Percentiles rank a stretch among this genome's conserved stretches.
Conservation (phyloP, 2,329 filamentous ascomycete genomes). For the Talaromyces sp. region DNA sequence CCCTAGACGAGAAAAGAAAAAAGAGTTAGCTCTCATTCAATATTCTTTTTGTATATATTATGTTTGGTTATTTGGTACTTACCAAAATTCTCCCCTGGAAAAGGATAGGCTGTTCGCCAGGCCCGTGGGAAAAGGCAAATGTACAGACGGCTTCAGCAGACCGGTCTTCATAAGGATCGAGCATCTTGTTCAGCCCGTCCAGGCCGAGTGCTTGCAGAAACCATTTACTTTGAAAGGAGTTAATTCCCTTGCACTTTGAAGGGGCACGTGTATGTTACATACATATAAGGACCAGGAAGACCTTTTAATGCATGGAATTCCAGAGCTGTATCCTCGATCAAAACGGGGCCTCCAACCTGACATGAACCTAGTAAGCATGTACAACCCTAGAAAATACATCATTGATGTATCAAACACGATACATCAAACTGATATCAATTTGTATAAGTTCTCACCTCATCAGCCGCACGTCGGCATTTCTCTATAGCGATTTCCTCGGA, state of each 20-base stretch:
- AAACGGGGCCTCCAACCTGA: constrained; percentile 76
- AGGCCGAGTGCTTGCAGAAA: constrained; percentile 82
- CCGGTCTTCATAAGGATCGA: constrained; percentile 85
- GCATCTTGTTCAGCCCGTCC: constrained; percentile 79
- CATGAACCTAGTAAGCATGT: neutral
- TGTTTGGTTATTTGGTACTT: neutral
- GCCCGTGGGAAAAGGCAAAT: constrained; percentile 85
- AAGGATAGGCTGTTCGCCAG: constrained; percentile 73
- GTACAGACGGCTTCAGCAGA: constrained; percentile 91
- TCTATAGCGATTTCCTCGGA: constrained; percentile 86
- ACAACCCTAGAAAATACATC: neutral
- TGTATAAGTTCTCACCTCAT: constrained; percentile 58
- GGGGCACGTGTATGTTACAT: constrained; percentile 42
- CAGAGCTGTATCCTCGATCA: constrained; percentile 93
- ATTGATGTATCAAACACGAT: too few relatives aligned
- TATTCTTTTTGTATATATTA: neutral
- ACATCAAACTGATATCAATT: too few relatives aligned
- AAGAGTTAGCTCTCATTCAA: neutral
- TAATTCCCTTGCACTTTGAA: neutral
- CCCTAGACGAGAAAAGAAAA: constrained; percentile 42
- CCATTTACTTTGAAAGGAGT: constrained; percentile 65
- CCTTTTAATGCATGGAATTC: constrained; percentile 87
- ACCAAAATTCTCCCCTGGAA: constrained; percentile 89
- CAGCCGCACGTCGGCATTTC: constrained; percentile 79
- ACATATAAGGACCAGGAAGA: constrained; percentile 93